Conservation (phyloP, 495 filamentous ascomycete species). For the Penicillium antarcticum region DNA sequence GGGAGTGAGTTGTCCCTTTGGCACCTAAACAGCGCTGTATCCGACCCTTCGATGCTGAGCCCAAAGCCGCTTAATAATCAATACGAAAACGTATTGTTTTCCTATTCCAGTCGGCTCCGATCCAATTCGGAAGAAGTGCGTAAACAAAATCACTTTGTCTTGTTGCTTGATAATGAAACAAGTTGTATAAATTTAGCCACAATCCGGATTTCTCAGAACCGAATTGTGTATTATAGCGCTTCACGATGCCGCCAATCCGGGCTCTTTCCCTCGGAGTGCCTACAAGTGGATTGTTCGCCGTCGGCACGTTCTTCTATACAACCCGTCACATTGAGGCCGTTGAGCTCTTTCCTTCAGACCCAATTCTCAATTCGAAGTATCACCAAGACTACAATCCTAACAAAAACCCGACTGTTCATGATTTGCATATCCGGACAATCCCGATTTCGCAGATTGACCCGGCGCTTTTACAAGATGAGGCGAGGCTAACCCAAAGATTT, state of each 20-base stretch:
- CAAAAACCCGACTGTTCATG: conserved; percentile 50
- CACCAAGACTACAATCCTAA: conserved; percentile 53
- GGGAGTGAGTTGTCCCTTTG: too few relatives aligned
- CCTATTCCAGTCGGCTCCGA: conserved; percentile 3
- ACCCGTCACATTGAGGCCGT: conserved; percentile 9
- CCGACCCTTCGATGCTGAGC: too few relatives aligned
- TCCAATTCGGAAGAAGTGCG: neutral
- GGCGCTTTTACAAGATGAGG: conserved; percentile 46
- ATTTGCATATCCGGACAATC: conserved; percentile 52
- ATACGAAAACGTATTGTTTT: neutral
- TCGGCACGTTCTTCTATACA: conserved; percentile 1
- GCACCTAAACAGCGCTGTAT: too few relatives aligned
- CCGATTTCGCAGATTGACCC: conserved; percentile 54
- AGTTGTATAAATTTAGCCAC: neutral
- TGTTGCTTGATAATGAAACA: too few relatives aligned
- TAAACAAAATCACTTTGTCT: neutral
- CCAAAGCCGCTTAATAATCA: neutral
- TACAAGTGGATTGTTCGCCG: neutral
- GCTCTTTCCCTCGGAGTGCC: neutral
- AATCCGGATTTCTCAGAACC: neutral
- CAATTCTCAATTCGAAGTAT: conserved; percentile 44
- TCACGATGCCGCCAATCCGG: neutral
- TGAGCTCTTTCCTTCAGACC: conserved; percentile 46
- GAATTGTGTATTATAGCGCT: too few relatives aligned
- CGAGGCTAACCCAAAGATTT: conserved; percentile 47